Conservation (phyloP, 75 land plant species). For the Picea glauca region DNA sequence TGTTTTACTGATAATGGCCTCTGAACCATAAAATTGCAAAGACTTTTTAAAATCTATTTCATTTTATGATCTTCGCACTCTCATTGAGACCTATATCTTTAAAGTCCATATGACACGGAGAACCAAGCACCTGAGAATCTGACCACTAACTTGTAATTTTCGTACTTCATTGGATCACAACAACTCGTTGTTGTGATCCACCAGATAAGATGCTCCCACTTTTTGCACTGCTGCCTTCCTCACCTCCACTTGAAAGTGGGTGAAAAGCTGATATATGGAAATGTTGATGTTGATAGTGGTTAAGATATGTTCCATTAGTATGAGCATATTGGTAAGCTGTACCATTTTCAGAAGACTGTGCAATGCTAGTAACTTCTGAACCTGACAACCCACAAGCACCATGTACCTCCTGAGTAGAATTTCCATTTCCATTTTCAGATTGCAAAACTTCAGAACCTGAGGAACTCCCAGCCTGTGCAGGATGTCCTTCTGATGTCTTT, state of each 20-base stretch:
- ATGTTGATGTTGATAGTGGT: slow-evolving; percentile 5
- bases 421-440: slow-evolving; percentile 5
- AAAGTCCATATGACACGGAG: too few species aligned
- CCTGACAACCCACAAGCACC: slow-evolving; percentile 1
- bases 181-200: slow-evolving; percentile 11
- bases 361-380: slow-evolving; percentile 11
- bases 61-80: too few species aligned
- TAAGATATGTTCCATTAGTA: slow-evolving; percentile 4
- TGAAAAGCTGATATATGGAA: slow-evolving; percentile 2
- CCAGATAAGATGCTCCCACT: slow-evolving; percentile 6
- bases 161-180: slow-evolving; percentile 5
- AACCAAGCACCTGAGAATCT: too few species aligned
- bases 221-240: slow-evolving; percentile 5
- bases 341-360: slow-evolving; percentile 14
- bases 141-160: not conserved
- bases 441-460: slow-evolving; percentile 10
- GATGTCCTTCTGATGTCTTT: not conserved
- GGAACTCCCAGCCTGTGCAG: slow-evolving; percentile 9
- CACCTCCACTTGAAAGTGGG: slow-evolving; percentile 1
- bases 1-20: too few species aligned
- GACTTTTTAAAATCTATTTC: too few species aligned
- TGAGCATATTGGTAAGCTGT: slow-evolving; percentile 8
- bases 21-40: too few species aligned
- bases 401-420: not conserved
- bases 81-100: too few species aligned